These are phyloP conservation scores for Strobilomyces dryophilus DNA, from an alignment of 768 basidiomycete species.

Conservation along the genomic window DNA sequence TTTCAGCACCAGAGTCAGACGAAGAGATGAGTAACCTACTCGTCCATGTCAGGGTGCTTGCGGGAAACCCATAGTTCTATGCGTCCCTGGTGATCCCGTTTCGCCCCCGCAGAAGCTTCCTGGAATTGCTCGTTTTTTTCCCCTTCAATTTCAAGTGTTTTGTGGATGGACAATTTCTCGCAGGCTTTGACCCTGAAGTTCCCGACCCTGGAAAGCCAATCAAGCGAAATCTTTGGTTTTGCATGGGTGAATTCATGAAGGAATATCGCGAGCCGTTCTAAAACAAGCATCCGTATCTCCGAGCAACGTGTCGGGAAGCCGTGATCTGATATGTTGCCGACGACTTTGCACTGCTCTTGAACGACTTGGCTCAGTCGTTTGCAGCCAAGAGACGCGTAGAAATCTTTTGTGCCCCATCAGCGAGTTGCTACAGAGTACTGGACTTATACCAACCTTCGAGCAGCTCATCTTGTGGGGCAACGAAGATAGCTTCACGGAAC, in stretches of 20 bases:
- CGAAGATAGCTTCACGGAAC: neutral
- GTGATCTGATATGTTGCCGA: neutral
- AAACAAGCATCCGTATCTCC: neutral
- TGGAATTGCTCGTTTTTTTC: neutral
- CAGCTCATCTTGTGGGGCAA: neutral
- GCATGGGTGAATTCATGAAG: neutral
- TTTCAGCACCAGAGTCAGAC: too few relatives aligned
- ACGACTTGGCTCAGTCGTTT: neutral
- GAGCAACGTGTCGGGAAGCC: neutral
- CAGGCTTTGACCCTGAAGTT: neutral
- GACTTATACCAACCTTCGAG: neutral
- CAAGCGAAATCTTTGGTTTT: neutral
- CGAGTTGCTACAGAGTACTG: neutral
- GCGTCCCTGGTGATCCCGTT: neutral
- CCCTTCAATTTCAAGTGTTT: neutral
- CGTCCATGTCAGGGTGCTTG: neutral
- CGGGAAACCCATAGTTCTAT: neutral
- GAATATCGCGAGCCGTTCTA: neutral
- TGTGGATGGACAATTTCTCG: neutral
- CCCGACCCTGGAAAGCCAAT: neutral
- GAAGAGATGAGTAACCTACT: neutral
- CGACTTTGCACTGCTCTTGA: neutral
- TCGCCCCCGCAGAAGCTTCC: neutral
- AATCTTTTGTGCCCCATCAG: neutral
- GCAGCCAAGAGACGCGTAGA: neutral